phyloP scores from a whole-genome alignment of 805 yeast species.

The Candida boleticola region DNA sequence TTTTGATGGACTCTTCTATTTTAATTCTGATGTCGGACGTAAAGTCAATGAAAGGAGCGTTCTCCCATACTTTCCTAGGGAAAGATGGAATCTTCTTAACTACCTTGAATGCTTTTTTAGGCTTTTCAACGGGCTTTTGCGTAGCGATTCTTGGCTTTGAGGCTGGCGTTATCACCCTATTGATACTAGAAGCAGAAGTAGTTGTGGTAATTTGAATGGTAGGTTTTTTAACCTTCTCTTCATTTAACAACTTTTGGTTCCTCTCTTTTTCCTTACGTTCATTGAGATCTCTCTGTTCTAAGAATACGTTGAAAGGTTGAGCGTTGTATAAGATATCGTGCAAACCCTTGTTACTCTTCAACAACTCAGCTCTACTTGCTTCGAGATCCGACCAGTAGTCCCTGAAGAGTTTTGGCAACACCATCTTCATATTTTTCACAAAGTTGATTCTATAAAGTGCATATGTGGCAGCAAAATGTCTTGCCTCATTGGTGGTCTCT shows the following conservation, averaged over 20 bases:
- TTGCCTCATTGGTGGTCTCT: conserved; percentile 83
- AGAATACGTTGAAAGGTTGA: conserved; percentile 72
- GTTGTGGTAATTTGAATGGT: conserved; percentile 31
- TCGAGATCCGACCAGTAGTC: conserved; percentile 77
- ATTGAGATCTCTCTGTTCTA: conserved; percentile 53
- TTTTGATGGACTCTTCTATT: conserved; percentile 60
- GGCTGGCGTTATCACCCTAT: neutral
- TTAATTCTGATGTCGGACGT: conserved; percentile 58
- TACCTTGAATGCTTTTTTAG: neutral
- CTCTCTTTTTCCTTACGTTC: conserved; percentile 46
- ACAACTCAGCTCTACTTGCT: conserved; percentile 48
- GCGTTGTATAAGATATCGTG: conserved; percentile 57
- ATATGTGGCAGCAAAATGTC: conserved; percentile 87
- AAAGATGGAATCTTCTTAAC: conserved; percentile 22
- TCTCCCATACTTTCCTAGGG: conserved; percentile 65
- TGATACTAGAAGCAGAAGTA: neutral
- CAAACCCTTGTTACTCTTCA: conserved; percentile 42
- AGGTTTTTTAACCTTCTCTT: conserved; percentile 49
- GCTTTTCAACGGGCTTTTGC: neutral
- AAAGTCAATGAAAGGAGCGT: conserved; percentile 66
- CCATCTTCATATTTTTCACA: conserved; percentile 81
- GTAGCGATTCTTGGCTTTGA: conserved; percentile 4
- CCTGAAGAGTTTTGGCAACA: conserved; percentile 79
- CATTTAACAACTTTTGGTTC: conserved; percentile 45
- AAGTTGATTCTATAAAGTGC: conserved; percentile 78